phyloP scores from a whole-genome alignment of 495 filamentous ascomycete genomes.

The Chaetomidium leptoderma region DNA sequence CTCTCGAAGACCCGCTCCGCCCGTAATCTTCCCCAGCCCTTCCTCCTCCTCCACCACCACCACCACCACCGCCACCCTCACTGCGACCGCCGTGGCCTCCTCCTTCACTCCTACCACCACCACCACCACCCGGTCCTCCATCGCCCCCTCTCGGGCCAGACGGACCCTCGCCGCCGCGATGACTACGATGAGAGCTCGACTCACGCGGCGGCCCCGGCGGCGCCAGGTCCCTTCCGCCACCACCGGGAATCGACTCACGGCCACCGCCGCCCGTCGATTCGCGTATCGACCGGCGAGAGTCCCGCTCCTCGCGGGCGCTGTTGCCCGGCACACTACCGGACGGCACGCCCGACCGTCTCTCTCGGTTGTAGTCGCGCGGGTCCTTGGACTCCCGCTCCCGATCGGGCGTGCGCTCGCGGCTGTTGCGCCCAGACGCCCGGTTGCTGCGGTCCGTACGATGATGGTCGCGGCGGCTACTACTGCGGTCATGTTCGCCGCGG shows the following conservation, averaged over 20 bases:
- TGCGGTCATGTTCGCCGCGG: conserved; percentile 42
- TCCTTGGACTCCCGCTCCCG: conserved; percentile 18
- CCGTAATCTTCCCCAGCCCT: conserved; percentile 24
- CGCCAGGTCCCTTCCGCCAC: conserved; percentile 26
- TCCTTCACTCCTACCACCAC: conserved; percentile 10
- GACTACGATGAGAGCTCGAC: conserved; percentile 21
- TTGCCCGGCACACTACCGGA: conserved; percentile 4
- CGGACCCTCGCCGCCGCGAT: conserved; percentile 20
- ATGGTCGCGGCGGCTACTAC: conserved; percentile 42
- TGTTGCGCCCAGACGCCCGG: conserved; percentile 40
- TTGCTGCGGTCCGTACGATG: conserved; percentile 37
- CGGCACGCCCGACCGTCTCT: conserved; percentile 32
- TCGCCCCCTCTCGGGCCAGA: conserved; percentile 17
- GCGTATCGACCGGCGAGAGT: conserved; percentile 27
- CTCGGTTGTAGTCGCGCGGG: conserved; percentile 6
- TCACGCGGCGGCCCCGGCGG: conserved; percentile 32
- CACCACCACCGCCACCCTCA: conserved; percentile 11
- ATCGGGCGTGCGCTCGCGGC: conserved; percentile 18
- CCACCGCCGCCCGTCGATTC: conserved; percentile 21
- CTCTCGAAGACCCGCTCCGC: conserved; percentile 22
- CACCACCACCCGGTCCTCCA: conserved; percentile 6
- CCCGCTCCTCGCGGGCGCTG: conserved; percentile 19
- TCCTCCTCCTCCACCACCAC: conserved; percentile 15
- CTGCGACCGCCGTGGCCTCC: background rate
- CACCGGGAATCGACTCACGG: conserved; percentile 19